Conservation (phyloP, 495 filamentous ascomycete species). For the Cenococcum geophilum region DNA sequence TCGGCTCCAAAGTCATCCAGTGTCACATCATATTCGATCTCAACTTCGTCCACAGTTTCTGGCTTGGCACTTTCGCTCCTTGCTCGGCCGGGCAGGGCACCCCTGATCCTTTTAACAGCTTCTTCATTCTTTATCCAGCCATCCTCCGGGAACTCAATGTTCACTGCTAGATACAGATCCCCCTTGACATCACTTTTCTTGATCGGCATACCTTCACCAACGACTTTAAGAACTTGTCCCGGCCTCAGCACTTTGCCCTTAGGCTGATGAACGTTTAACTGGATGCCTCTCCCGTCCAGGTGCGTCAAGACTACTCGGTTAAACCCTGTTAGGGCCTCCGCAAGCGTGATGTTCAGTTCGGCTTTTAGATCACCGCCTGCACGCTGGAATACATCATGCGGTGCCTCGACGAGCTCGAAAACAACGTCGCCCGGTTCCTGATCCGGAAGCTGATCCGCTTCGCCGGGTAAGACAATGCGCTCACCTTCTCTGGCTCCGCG, state of each 20-base stretch:
- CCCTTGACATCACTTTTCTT: constrained; percentile 79
- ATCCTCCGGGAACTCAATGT: constrained; percentile 82
- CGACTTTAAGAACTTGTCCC: constrained; percentile 73
- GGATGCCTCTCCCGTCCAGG: constrained; percentile 87
- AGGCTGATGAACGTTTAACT: constrained; percentile 60
- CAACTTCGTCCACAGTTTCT: constrained; percentile 77
- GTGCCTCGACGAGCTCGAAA: constrained; percentile 75
- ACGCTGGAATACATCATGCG: constrained; percentile 72
- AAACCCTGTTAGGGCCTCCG: constrained; percentile 83
- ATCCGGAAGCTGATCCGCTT: constrained; percentile 89
- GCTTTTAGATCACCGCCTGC: constrained; percentile 79
- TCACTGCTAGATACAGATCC: constrained; percentile 79
- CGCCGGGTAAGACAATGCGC: constrained; percentile 81
- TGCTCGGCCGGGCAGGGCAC: constrained; percentile 59
- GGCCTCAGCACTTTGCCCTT: constrained; percentile 71
- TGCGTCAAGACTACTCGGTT: constrained; percentile 86
- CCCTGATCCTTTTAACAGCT: constrained; percentile 59
- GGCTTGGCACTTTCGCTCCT: constrained; percentile 41
- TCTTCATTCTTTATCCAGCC: constrained; percentile 70
- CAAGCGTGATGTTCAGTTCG: constrained; percentile 68
- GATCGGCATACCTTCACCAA: constrained; percentile 87
- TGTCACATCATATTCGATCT: constrained; percentile 71
- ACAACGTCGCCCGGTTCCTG: constrained; percentile 89
- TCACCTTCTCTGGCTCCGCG: constrained; percentile 83
- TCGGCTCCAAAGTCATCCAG: constrained; percentile 69